Conservation (phyloP, 352 stramenopile species). For the Phytophthora palmivora region DNA sequence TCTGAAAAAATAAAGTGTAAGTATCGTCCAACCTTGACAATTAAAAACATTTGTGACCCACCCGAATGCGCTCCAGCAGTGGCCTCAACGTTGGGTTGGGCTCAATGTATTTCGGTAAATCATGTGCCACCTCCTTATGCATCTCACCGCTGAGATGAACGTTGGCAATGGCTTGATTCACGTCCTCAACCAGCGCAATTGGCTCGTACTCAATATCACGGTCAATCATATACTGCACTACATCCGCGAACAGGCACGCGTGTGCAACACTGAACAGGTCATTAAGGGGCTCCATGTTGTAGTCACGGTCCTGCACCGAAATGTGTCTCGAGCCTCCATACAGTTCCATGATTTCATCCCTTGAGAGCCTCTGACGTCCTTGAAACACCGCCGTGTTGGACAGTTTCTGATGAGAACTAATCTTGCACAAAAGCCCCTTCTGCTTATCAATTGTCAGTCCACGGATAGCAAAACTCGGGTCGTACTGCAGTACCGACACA, state of each 20-base stretch:
- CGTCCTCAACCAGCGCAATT: slow-evolving; percentile 89
- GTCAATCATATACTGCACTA: slow-evolving; percentile 94
- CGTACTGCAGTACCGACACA: slow-evolving; percentile 80
- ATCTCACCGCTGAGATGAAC: slow-evolving; percentile 94
- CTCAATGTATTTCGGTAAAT: slow-evolving; percentile 90
- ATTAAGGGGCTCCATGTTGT: slow-evolving; percentile 94
- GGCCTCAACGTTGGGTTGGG: slow-evolving; percentile 86
- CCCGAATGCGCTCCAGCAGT: slow-evolving; percentile 81
- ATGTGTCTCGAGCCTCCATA: slow-evolving; percentile 92
- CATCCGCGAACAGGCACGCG: slow-evolving; percentile 94
- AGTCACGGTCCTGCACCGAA: slow-evolving; percentile 76
- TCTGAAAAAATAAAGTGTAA: slow-evolving; percentile 34
- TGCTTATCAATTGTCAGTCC: slow-evolving; percentile 94
- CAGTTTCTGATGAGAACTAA: slow-evolving; percentile 95
- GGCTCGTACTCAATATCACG: slow-evolving; percentile 91
- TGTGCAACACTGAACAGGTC: slow-evolving; percentile 95
- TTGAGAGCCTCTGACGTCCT: slow-evolving; percentile 85
- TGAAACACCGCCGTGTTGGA: slow-evolving; percentile 81
- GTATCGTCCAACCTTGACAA: not conserved
- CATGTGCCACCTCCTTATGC: slow-evolving; percentile 88
- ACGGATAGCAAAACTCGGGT: slow-evolving; percentile 92
- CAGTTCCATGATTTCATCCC: slow-evolving; percentile 85
- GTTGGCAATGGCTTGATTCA: slow-evolving; percentile 86
- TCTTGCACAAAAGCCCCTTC: slow-evolving; percentile 93
- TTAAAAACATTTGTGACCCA: slow-evolving; percentile 12